phyloP scores from a whole-genome alignment of 768 basidiomycete species.

The Brasilioporus rufonigricans region DNA sequence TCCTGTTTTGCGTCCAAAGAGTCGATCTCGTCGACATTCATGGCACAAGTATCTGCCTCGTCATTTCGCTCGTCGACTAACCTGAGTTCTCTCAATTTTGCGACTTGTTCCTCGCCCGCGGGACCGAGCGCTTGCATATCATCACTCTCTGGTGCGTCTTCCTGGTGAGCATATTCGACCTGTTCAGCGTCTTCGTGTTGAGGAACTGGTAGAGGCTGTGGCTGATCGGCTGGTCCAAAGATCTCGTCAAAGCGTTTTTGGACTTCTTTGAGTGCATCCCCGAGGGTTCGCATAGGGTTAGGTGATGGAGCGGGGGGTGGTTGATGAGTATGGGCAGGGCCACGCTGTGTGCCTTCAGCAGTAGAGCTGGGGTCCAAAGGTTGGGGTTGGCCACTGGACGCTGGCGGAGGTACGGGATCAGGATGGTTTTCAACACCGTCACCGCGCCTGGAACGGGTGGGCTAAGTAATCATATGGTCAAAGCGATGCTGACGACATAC shows the following conservation, averaged over 20 bases:
- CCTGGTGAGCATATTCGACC: constrained; percentile 67
- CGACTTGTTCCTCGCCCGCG: constrained; percentile 78
- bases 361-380: constrained; percentile 33
- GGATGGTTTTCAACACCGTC: constrained; percentile 11
- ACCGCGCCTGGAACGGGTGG: constrained; percentile 5
- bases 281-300: constrained; percentile 75
- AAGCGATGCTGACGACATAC: constrained; percentile 11
- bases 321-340: constrained; percentile 39
- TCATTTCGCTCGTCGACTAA: constrained; percentile 62
- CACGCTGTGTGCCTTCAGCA: constrained; percentile 45
- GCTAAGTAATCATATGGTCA: not conserved
- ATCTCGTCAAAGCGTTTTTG: constrained; percentile 85
- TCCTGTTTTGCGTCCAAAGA: constrained; percentile 12
- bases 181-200: constrained; percentile 43
- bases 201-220: constrained; percentile 31
- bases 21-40: constrained; percentile 46
- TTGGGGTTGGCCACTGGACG: constrained; percentile 4
- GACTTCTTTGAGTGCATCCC: constrained; percentile 81
- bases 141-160: constrained; percentile 60
- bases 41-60: constrained; percentile 36
- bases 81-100: constrained; percentile 78
- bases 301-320: constrained; percentile 34
- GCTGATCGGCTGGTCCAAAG: constrained; percentile 41
- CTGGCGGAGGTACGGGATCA: not conserved
- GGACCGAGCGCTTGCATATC: constrained; percentile 90